Conservation (phyloP, 2,329 filamentous ascomycete genomes). For the Alternaria metachromatica region DNA sequence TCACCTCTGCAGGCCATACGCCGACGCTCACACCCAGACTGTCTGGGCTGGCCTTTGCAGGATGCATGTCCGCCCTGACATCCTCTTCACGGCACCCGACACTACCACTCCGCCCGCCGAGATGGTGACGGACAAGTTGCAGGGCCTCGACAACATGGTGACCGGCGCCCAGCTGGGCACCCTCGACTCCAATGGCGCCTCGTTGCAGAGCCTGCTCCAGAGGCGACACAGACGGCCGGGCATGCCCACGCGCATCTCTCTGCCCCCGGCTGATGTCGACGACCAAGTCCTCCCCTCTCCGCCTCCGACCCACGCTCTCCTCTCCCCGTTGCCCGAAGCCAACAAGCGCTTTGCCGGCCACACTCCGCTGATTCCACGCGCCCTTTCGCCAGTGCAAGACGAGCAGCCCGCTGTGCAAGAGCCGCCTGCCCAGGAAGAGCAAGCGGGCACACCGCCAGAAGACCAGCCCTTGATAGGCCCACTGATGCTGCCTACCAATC, state of each 20-base stretch:
- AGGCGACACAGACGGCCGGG: slow-evolving; percentile 30
- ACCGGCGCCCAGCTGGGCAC: slow-evolving; percentile 7
- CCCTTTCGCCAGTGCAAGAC: slow-evolving; percentile 19
- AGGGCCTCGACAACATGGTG: slow-evolving; percentile 17
- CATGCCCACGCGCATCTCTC: slow-evolving; percentile 32
- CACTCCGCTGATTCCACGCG: slow-evolving; percentile 41
- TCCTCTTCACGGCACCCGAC: slow-evolving; percentile 30
- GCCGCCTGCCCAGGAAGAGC: slow-evolving; percentile 19
- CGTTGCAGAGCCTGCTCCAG: slow-evolving; percentile 28
- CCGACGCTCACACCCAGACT: slow-evolving; percentile 40
- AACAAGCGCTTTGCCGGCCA: slow-evolving; percentile 48
- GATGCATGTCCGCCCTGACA: slow-evolving; percentile 33
- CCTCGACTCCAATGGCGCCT: slow-evolving; percentile 6
- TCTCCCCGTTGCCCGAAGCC: slow-evolving; percentile 44
- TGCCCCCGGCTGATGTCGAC: slow-evolving; percentile 28
- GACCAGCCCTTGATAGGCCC: slow-evolving; percentile 39
- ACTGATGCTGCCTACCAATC: slow-evolving; percentile 41
- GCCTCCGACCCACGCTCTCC: slow-evolving; percentile 34
- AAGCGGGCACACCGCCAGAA: slow-evolving; percentile 22
- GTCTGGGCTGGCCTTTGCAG: slow-evolving; percentile 40
- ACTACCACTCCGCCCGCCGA: slow-evolving; percentile 43
- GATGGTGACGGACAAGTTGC: slow-evolving; percentile 30
- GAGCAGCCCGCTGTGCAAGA: slow-evolving; percentile 11
- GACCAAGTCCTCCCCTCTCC: slow-evolving; percentile 41
- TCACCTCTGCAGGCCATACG: slow-evolving; percentile 23